Conservation (phyloP, 148 eudicot species). For the Heliosperma pusillum region DNA sequence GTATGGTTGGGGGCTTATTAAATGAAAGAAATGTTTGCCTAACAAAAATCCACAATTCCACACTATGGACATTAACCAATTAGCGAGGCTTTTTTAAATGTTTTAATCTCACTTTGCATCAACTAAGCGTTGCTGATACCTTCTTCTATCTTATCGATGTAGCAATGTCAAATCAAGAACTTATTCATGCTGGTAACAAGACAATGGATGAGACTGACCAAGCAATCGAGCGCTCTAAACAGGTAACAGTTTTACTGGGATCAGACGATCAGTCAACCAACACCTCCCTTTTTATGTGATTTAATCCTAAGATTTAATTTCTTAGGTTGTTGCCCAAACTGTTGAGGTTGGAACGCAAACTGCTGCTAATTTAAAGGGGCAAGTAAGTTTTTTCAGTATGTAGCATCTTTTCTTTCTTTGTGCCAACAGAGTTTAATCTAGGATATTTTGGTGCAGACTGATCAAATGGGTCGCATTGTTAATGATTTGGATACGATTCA, state of each 20-base stretch:
- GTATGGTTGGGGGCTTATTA: too few relatives aligned
- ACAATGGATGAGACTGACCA: conserved; percentile 98
- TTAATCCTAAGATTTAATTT: conserved; percentile 8
- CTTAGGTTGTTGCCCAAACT: conserved; percentile 85
- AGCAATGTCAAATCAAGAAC: conserved; percentile 97
- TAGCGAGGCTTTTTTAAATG: too few relatives aligned
- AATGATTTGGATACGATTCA: conserved; percentile 91
- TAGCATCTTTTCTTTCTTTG: conserved; percentile 8
- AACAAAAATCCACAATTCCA: not conserved
- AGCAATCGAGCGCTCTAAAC: conserved; percentile 92
- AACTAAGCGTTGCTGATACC: conserved; percentile 6
- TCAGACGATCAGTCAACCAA: not conserved
- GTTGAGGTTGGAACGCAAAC: conserved; percentile 89
- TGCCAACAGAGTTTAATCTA: conserved; percentile 17
- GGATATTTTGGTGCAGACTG: conserved; percentile 51
- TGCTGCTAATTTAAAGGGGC: conserved; percentile 79
- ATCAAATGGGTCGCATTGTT: conserved; percentile 92
- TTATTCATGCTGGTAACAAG: conserved; percentile 67
- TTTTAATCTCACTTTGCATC: not conserved
- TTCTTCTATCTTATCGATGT: conserved; percentile 15
- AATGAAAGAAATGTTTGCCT: not conserved
- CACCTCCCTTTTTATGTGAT: not conserved
- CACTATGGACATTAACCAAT: too few relatives aligned
- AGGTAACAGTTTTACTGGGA: conserved; percentile 36
- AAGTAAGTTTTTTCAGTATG: conserved; percentile 45